Evolutionary conservation across 495 filamentous ascomycete species (phyloP).

Genomic region (Hypoxylon fuscum): DNA sequence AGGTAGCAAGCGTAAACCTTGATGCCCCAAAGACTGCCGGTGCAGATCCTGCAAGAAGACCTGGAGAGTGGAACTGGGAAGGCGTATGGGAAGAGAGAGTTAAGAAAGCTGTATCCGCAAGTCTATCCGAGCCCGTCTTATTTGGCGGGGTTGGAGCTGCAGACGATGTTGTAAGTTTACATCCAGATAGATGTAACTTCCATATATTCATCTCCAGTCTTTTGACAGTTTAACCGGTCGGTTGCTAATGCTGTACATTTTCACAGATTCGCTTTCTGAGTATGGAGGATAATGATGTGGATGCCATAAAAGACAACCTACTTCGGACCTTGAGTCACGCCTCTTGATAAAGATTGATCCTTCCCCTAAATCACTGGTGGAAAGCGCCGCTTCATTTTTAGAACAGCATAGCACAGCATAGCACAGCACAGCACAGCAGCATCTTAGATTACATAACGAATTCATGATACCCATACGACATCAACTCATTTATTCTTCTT

Average conservation of each 20-base stretch:
- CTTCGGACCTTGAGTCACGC: conserved; percentile 57
- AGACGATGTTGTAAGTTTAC: conserved; percentile 72
- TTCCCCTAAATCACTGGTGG: conserved; percentile 15
- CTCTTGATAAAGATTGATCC: conserved; percentile 26
- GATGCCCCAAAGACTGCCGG: conserved; percentile 12
- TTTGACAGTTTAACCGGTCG: not conserved
- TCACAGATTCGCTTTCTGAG: conserved; percentile 74
- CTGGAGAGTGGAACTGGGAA: conserved; percentile 95
- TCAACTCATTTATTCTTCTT: conserved; percentile 15
- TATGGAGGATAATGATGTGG: conserved; percentile 68
- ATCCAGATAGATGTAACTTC: no score
- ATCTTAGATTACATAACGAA: conserved; percentile 1
- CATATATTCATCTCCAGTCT: not conserved
- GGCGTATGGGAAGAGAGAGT: conserved; percentile 91
- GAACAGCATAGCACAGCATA: not conserved
- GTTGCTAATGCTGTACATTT: conserved; percentile 29
- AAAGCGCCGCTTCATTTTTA: conserved; percentile 22
- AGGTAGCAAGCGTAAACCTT: conserved; percentile 4
- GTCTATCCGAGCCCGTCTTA: conserved; percentile 77
- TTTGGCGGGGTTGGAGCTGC: conserved; percentile 70
- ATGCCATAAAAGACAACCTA: conserved; percentile 68
- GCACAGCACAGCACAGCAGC: no score
- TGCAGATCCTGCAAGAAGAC: conserved; percentile 56
- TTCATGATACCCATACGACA: conserved; percentile 35
- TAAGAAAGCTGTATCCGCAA: conserved; percentile 76